These are phyloP conservation scores for Odontarrhena argentea DNA, from an alignment of 345 rosid genomes.

Conservation along the genomic window DNA sequence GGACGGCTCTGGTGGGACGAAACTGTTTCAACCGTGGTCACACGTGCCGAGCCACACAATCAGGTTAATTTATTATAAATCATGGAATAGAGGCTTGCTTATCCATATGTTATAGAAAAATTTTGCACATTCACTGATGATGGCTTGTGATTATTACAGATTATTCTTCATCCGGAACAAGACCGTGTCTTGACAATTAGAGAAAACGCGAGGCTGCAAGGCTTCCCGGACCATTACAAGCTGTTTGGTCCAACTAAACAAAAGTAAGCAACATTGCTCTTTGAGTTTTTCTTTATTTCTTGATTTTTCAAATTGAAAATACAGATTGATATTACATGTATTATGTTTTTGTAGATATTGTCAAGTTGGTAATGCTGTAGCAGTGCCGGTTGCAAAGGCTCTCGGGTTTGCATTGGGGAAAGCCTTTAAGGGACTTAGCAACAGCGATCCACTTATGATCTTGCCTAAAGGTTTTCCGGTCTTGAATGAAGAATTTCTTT, in stretches of 20 bases:
- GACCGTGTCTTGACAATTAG: conserved; percentile 66
- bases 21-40: conserved; percentile 78
- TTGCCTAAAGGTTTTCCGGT: conserved; percentile 48
- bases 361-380: conserved; percentile 85
- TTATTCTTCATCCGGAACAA: conserved; percentile 64
- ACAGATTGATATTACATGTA: not conserved
- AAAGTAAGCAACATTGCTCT: conserved; percentile 43
- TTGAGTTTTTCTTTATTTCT: not conserved
- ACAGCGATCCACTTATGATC: conserved; percentile 40
- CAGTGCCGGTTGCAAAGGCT: conserved; percentile 73
- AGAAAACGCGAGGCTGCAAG: conserved; percentile 76
- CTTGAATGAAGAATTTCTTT: conserved; percentile 3
- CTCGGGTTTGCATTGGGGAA: conserved; percentile 57
- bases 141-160: conserved; percentile 39
- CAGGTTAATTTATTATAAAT: conserved; percentile 45
- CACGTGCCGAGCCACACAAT: conserved; percentile 76
- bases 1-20: conserved; percentile 93
- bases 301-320: not conserved
- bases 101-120: not conserved
- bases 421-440: conserved; percentile 43
- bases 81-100: not conserved
- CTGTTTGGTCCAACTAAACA: conserved; percentile 66
- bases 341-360: conserved; percentile 47
- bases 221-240: conserved; percentile 68
- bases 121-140: not conserved